Evolutionary conservation across 148 eudicot genomes (phyloP).

Genomic region (Euryodendron excelsum): DNA sequence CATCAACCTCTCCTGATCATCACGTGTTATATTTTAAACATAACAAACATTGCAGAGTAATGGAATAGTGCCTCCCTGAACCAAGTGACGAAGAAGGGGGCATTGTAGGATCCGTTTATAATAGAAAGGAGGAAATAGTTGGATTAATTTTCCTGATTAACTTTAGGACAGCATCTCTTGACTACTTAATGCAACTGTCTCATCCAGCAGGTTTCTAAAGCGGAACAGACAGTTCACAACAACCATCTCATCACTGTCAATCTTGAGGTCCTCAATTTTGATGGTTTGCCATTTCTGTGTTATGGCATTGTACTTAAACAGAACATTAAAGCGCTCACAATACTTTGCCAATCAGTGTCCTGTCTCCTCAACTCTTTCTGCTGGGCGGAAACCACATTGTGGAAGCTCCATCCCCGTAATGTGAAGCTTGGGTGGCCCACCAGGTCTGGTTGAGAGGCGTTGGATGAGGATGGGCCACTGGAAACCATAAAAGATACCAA

Average conservation of each 20-base stretch:
- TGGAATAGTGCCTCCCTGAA: slow-evolving; percentile 45
- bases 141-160: slow-evolving; percentile 37
- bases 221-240: slow-evolving; percentile 34
- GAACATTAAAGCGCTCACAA: slow-evolving; percentile 38
- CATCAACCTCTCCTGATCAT: slow-evolving; percentile 47
- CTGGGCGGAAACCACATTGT: slow-evolving; percentile 41
- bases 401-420: slow-evolving; percentile 46
- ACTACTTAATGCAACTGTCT: slow-evolving; percentile 32
- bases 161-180: slow-evolving; percentile 38
- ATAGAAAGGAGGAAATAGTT: slow-evolving; percentile 28
- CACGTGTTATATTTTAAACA: slow-evolving; percentile 33
- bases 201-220: slow-evolving; percentile 32
- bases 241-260: slow-evolving; percentile 29
- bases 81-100: slow-evolving; percentile 44
- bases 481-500: slow-evolving; percentile 42
- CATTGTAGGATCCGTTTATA: slow-evolving; percentile 28
- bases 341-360: slow-evolving; percentile 37
- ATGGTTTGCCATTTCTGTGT: slow-evolving; percentile 42
- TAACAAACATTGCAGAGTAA: slow-evolving; percentile 35
- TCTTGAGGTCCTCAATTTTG: slow-evolving; percentile 33
- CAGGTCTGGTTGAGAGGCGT: slow-evolving; percentile 21
- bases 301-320: slow-evolving; percentile 36
- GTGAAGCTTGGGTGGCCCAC: slow-evolving; percentile 34
- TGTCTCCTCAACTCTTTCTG: slow-evolving; percentile 40
- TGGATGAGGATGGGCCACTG: slow-evolving; percentile 45